Conservation (phyloP, 148 eudicot species). For the Fagopyrum tataricum region DNA sequence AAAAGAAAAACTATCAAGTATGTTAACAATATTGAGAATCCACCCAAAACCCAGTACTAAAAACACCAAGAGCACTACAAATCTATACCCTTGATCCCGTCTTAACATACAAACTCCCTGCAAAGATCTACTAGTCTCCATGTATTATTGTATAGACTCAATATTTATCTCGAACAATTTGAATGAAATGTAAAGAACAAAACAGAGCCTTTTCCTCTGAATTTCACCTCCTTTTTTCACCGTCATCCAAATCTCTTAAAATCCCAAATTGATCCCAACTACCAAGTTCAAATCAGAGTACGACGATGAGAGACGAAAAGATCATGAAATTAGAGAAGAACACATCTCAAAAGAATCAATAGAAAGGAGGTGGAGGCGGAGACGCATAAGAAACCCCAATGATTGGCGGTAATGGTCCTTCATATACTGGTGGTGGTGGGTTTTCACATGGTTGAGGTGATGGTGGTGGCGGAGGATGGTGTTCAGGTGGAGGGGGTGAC, state of each 20-base stretch:
- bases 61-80: conserved; percentile 27
- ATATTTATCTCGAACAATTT: conserved; percentile 20
- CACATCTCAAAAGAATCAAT: conserved; percentile 66
- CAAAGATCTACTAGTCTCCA: conserved; percentile 31
- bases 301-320: conserved; percentile 8
- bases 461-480: conserved; percentile 26
- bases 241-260: background rate
- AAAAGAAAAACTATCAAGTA: conserved; percentile 19
- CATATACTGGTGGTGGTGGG: conserved; percentile 40
- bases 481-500: conserved; percentile 30
- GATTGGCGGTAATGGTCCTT: conserved; percentile 62
- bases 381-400: conserved; percentile 49
- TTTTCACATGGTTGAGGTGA: conserved; percentile 13
- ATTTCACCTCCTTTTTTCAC: background rate
- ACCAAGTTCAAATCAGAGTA: conserved; percentile 14
- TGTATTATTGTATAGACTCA: conserved; percentile 37
- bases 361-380: conserved; percentile 88
- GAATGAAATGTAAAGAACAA: background rate
- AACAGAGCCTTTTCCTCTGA: conserved; percentile 4
- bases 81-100: conserved; percentile 13
- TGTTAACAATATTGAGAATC: conserved; percentile 31
- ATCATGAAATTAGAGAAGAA: conserved; percentile 23
- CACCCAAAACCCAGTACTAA: conserved; percentile 40
- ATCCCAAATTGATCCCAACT: background rate
- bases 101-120: conserved; percentile 52